Evolutionary conservation across 148 eudicot species (phyloP).

Genomic region (Polygonum maritimum): DNA sequence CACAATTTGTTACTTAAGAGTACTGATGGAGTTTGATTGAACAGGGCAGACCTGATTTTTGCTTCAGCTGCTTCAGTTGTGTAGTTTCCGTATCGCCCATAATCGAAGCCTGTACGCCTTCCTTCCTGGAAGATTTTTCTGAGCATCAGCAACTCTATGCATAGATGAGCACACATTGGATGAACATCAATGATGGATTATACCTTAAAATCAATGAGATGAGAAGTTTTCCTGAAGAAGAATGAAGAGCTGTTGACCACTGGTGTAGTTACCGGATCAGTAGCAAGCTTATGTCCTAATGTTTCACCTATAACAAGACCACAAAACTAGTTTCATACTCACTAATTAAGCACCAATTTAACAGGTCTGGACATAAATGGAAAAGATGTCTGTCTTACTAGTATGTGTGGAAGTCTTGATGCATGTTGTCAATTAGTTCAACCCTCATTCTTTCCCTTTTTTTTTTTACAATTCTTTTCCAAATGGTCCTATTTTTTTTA

Average conservation of each 20-base stretch:
- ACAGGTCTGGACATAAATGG: not conserved
- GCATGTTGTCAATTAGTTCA: too few species aligned
- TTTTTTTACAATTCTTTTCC: too few species aligned
- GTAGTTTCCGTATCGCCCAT: conserved; percentile 82
- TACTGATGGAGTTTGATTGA: not conserved
- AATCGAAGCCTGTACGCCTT: conserved; percentile 63
- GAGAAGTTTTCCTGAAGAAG: conserved; percentile 71
- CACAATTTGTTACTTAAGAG: not conserved
- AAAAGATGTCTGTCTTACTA: too few species aligned
- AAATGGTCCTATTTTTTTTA: too few species aligned
- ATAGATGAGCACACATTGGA: not conserved
- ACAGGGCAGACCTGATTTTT: conserved; percentile 55
- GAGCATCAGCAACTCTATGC: not conserved
- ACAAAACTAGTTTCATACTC: too few species aligned
- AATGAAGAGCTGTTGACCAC: conserved; percentile 83
- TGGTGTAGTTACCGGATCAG: conserved; percentile 92
- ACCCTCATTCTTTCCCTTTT: too few species aligned
- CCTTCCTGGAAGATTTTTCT: conserved; percentile 39
- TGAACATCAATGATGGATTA: not conserved
- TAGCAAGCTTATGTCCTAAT: conserved; percentile 66
- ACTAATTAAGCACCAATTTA: not conserved
- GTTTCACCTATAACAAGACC: conserved; percentile 45
- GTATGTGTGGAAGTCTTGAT: too few species aligned
- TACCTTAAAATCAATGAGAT: conserved; percentile 91
- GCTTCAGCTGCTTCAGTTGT: conserved; percentile 58